A percentile compares a stretch with the other conserved stretches of the same genome.
Evolutionary conservation across 1,139 yeast species (phyloP).

Genomic region (Candida frijolesensis): DNA sequence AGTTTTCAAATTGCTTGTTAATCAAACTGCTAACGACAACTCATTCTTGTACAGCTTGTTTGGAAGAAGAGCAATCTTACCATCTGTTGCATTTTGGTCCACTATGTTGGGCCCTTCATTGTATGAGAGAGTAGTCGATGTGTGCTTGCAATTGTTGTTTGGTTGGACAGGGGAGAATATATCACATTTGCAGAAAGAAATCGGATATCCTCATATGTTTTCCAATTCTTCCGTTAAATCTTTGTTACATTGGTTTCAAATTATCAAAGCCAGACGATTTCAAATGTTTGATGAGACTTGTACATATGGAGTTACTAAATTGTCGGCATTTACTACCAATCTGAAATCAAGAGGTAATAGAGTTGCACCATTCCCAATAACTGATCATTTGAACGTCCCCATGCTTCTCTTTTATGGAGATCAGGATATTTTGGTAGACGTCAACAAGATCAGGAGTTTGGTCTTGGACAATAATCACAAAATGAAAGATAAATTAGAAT

Average conservation of each 20-base stretch:
- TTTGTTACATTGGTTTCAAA: constrained; percentile 52
- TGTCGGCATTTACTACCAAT: constrained; percentile 25
- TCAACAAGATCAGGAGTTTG: constrained; percentile 29
- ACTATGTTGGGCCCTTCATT: constrained; percentile 35
- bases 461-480: constrained; percentile 27
- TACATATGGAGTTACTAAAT: constrained; percentile 23
- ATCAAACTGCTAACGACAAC: constrained; percentile 36
- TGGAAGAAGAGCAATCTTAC: constrained; percentile 45
- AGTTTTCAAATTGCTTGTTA: constrained; percentile 35
- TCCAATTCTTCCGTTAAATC: constrained; percentile 50
- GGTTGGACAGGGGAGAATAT: constrained; percentile 46
- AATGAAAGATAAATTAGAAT: constrained; percentile 27
- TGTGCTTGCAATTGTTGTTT: constrained; percentile 37
- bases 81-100: constrained; percentile 51
- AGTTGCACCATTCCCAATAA: constrained; percentile 59
- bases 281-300: constrained; percentile 53
- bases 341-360: constrained; percentile 36
- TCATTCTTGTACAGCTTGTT: constrained; percentile 38
- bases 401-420: constrained; percentile 45
- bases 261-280: constrained; percentile 41
- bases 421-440: constrained; percentile 45
- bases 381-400: constrained; percentile 46
- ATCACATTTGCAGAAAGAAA: constrained; percentile 32
- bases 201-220: constrained; percentile 52
- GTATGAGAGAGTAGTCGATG: constrained; percentile 41